phyloP scores from a whole-genome alignment of 2,329 filamentous ascomycete genomes.

The Fusarium paranaense region DNA sequence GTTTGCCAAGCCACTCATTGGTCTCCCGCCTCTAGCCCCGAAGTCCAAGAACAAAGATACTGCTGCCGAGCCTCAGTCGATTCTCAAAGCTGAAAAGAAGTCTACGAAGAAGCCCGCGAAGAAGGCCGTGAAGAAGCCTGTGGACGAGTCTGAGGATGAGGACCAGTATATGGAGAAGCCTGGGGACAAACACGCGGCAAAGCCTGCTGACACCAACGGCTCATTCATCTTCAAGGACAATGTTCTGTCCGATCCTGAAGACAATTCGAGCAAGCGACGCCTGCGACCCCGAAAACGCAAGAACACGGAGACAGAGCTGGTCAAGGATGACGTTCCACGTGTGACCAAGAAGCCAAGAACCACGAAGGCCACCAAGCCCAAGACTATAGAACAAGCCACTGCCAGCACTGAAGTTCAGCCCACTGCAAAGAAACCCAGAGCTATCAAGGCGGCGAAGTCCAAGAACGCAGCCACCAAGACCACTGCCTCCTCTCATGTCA shows the following conservation, averaged over 20 bases:
- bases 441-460: background rate
- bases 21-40: conserved; percentile 25
- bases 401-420: conserved; percentile 10
- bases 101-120: background rate
- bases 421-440: conserved; percentile 13
- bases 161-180: background rate
- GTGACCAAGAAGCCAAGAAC: conserved; percentile 19
- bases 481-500: background rate
- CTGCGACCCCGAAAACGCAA: conserved; percentile 38
- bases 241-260: conserved; percentile 12
- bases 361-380: conserved; percentile 9
- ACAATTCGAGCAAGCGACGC: conserved; percentile 32
- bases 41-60: conserved; percentile 4
- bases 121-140: background rate
- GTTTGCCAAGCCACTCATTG: conserved; percentile 41
- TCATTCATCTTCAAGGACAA: background rate
- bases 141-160: background rate
- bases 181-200: background rate
- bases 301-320: conserved; percentile 16
- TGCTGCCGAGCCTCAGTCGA: background rate
- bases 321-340: conserved; percentile 12
- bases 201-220: background rate
- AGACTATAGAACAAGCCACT: conserved; percentile 11
- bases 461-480: conserved; percentile 10
- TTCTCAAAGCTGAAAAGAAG: background rate